These are phyloP conservation scores for Vachellia pachyceras DNA, from an alignment of 306 rosid species.

Conservation along the genomic window DNA sequence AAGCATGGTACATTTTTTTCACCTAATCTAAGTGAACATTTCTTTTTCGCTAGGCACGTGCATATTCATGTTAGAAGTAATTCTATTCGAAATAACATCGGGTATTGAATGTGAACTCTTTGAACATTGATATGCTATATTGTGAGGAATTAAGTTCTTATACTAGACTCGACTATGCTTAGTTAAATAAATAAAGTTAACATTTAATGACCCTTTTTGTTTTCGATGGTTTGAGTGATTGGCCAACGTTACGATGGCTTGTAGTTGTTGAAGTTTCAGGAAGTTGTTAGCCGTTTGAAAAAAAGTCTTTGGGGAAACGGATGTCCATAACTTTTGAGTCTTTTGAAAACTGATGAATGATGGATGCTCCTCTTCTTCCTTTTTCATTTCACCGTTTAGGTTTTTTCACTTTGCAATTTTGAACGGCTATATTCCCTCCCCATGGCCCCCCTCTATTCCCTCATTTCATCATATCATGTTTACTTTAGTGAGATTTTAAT, in stretches of 20 bases:
- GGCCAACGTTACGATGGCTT: background rate
- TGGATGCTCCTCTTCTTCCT: background rate
- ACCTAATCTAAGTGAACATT: background rate
- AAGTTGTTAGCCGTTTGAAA: conserved; percentile 17
- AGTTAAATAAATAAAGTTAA: background rate
- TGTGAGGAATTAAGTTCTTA: no score
- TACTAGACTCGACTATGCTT: no score
- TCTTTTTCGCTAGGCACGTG: background rate
- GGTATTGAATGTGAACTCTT: no score
- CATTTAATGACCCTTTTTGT: background rate
- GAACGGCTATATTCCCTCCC: background rate
- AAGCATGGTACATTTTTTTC: background rate
- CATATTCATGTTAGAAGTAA: no score
- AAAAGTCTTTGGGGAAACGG: background rate
- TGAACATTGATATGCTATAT: no score
- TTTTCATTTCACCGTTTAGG: background rate
- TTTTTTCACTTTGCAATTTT: background rate
- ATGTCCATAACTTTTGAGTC: background rate
- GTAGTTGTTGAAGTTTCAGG: background rate
- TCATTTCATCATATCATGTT: no score
- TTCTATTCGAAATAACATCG: no score
- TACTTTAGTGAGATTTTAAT: no score
- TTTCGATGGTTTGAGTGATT: background rate
- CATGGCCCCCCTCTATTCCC: no score
- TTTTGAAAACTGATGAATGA: background rate